These are phyloP conservation scores for Neophaeococcomyces mojaviensis DNA, from an alignment of 2,329 filamentous ascomycete species.

Conservation along the genomic window DNA sequence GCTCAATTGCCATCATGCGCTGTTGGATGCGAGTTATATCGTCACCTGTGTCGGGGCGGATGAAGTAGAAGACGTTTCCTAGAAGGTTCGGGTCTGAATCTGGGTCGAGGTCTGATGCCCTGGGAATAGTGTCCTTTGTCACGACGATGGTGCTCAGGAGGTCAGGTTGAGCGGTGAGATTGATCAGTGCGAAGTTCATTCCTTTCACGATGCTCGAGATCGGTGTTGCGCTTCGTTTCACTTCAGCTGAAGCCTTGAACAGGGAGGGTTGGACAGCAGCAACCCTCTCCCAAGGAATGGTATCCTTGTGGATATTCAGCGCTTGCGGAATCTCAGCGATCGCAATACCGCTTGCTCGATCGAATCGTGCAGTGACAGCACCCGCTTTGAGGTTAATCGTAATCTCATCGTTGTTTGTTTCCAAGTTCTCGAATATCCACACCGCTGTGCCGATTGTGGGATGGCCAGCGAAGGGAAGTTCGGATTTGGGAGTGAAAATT, in stretches of 20 bases:
- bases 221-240: constrained; percentile 3
- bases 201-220: constrained; percentile 35
- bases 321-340: constrained; percentile 30
- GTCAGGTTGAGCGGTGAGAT: constrained; percentile 53
- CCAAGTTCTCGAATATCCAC: constrained; percentile 31
- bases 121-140: constrained; percentile 23
- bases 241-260: constrained; percentile 20
- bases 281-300: constrained; percentile 3
- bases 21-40: constrained; percentile 11
- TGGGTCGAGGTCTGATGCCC: constrained; percentile 25
- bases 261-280: constrained; percentile 6
- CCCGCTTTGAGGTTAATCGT: constrained; percentile 46
- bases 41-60: constrained; percentile 9
- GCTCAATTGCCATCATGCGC: constrained; percentile 10
- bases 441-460: constrained; percentile 50
- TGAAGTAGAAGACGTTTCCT: constrained; percentile 24
- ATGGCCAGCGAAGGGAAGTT: constrained; percentile 52
- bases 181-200: constrained; percentile 54
- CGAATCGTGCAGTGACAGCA: constrained; percentile 40
- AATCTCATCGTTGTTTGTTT: constrained; percentile 16
- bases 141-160: constrained; percentile 35
- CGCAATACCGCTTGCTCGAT: constrained; percentile 3
- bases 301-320: constrained; percentile 26
- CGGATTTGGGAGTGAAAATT: constrained; percentile 45
- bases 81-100: constrained; percentile 28